These are phyloP conservation scores for Nematodospora valgi DNA, from an alignment of 805 yeast genomes.

Conservation along the genomic window DNA sequence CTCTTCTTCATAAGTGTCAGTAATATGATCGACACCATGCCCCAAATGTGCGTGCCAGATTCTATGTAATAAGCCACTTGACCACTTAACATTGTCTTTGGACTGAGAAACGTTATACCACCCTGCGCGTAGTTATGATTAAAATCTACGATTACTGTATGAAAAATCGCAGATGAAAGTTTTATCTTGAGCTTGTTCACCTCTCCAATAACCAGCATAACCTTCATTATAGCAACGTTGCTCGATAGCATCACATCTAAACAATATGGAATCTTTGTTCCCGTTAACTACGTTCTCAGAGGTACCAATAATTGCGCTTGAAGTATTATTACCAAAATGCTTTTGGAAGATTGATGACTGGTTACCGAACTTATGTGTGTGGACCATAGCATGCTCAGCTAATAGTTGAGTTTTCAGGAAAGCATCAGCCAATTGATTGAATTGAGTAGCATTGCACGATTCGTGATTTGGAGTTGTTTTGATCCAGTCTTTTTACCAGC, in stretches of 20 bases:
- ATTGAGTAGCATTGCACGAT: conserved; percentile 16
- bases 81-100: conserved; percentile 24
- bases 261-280: conserved; percentile 28
- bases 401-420: conserved; percentile 30
- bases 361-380: conserved; percentile 29
- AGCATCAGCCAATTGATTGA: conserved; percentile 14
- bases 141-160: conserved; percentile 26
- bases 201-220: conserved; percentile 41
- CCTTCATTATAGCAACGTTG: conserved; percentile 30
- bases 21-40: conserved; percentile 32
- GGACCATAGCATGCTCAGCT: conserved; percentile 32
- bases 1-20: conserved; percentile 30
- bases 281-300: conserved; percentile 29
- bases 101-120: conserved; percentile 27
- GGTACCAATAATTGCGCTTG: conserved; percentile 33
- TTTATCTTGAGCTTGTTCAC: conserved; percentile 29
- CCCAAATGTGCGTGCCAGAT: conserved; percentile 34
- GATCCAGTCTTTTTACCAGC: conserved; percentile 14
- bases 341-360: conserved; percentile 27
- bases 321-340: conserved; percentile 35
- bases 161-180: conserved; percentile 40
- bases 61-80: conserved; percentile 38
- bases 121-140: conserved; percentile 30
- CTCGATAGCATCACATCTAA: conserved; percentile 40
- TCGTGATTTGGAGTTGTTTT: conserved; percentile 12